Base-by-base conservation (phyloP, 2,329 filamentous ascomycete genomes). In the Bisporella sp. region DNA sequence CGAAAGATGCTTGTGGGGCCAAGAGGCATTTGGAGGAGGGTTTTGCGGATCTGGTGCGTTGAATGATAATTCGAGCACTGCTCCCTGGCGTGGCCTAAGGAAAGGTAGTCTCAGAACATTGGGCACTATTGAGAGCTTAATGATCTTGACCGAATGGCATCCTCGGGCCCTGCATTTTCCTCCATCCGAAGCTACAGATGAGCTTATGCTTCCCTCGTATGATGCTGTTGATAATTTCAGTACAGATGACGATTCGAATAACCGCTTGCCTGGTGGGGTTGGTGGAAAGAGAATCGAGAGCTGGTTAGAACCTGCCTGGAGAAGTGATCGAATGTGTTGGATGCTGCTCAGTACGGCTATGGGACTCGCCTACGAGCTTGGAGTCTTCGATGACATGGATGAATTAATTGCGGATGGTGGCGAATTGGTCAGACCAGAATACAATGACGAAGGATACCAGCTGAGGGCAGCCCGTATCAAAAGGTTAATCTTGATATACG, bases 141-240 rank as follows among this genome's bases (percentile, higher is more conserved):
- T 99, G 75, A 85, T 99, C 30, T 73, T 99, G 42, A 97, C 92
- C 1, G 93, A 99, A 64, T 99, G 93, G 92, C 92, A 97, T 66
- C 93, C 93, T 4, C 82, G 92, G 5, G 91, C 91, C 12, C 76
- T 99, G 53, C 92, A 97, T 66, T 99, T 97, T 62, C 93, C 93
- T 3, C 85, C 88, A 1, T 84, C 88, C 13, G 87, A 93, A 56
- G 78, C 81, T 1, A 83, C 81, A 2, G 81, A 85, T 45, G 85
- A 88, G 65, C 70, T 86, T 5, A 78, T 85, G 66, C 73, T 85
- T 13, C 79, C 85, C 4, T 74, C 74, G 39, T 79, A 79, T 46
- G 76, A 82, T 30, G 48, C 54, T n/a, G 61, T 69, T 5, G 70
- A 73, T 29, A 61, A 66, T 9, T 68, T 70, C 47, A 64, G 66